Evolutionary conservation across 495 filamentous ascomycete genomes (phyloP), one percentile per base, ranked within the genome.

Genomic region (Pseudoneurospora amorphoporcata): DNA sequence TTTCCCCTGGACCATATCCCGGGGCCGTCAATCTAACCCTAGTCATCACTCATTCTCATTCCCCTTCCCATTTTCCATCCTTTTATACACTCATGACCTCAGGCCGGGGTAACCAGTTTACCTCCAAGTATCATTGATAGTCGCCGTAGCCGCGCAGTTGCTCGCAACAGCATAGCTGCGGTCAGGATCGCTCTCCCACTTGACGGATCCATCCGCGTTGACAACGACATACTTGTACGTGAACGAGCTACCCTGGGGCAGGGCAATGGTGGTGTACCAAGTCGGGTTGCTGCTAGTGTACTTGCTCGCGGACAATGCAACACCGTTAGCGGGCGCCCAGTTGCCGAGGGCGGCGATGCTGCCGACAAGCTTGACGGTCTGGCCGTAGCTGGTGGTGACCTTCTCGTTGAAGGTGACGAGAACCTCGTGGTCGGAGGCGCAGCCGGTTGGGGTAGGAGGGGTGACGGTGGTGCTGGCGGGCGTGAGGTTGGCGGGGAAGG

Each of bases 191-290:
- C 84, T 82, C 79, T 92, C 90, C 91, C 90, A 92, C 23, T 74
- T 80, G 2, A 91, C 82, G 2, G 78, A 77, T 4, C 89, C 87
- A 76, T 88, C 84, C 3, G 80, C 77, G 68, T 83, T 81, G 41
- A 89, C 82, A 8, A 86, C 85, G 72, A 93, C 87, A 75, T 87
- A 94, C 81, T 93, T 93, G 76, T 92, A 93, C 78, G 89, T 73
- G 39, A 93, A 83, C 8, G 73, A 76, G 58, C 81, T 80, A 1
- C 90, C 89, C 0, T 85, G 84, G 0, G 84, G 78, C 3, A 92
- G 74, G 3, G 76, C 79, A 5, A 90, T 73, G 0, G 86, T 86
- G 1, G 78, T 85, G 61, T 72, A 84, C 90, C 90, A 92, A 10
- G 90, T 71, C 3, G 87, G 87, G 74, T 91, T 84, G 71, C 75